A percentile compares a stretch with the other conserved stretches of the same genome.
Evolutionary conservation across 179 eudicot genomes (phyloP).

Genomic region (Monotropa hypopitys): DNA sequence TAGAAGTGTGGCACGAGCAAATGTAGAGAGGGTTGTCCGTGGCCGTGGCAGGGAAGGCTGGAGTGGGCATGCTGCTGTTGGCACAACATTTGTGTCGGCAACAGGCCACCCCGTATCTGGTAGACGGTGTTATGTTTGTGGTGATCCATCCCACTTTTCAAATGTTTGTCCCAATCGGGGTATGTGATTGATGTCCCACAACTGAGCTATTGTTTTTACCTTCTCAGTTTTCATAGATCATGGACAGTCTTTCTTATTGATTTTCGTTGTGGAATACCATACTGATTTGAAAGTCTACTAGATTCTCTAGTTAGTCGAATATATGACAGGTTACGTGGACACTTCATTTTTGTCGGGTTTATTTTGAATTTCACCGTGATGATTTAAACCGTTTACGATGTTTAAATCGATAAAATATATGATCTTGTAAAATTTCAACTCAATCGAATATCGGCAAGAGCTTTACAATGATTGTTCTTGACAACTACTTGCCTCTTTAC

Average conservation of each 20-base stretch:
- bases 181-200: neutral
- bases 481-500: too few relatives aligned
- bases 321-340: too few relatives aligned
- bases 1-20: neutral
- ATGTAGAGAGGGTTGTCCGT: neutral
- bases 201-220: neutral
- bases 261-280: neutral
- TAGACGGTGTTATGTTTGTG: constrained; percentile 62
- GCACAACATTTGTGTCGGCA: constrained; percentile 61
- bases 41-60: constrained; percentile 19
- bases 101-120: constrained; percentile 71
- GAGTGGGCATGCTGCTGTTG: constrained; percentile 24
- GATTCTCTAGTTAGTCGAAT: neutral
- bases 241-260: neutral
- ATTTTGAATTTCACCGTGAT: too few relatives aligned
- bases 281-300: neutral
- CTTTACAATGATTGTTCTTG: too few relatives aligned
- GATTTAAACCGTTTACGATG: too few relatives aligned
- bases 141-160: constrained; percentile 90
- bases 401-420: too few relatives aligned
- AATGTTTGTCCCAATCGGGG: constrained; percentile 74
- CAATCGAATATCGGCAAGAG: too few relatives aligned
- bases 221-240: neutral
- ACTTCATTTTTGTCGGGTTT: neutral
- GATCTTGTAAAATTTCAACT: too few relatives aligned